phyloP scores from a whole-genome alignment of 1,139 yeast genomes.

The Protomyces inundatus region DNA sequence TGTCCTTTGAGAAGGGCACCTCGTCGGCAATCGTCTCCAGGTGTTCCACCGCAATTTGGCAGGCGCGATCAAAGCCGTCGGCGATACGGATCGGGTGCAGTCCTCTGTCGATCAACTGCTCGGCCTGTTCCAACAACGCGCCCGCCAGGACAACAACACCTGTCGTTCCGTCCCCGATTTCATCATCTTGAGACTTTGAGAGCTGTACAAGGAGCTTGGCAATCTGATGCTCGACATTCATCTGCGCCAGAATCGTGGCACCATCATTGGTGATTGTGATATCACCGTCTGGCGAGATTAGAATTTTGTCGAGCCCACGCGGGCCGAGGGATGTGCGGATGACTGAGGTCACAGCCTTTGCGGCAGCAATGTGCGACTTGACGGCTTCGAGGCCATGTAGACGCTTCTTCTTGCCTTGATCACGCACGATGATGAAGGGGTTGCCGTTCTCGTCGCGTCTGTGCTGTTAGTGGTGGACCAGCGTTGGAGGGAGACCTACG shows the following conservation, averaged over 20 bases:
- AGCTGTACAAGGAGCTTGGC: conserved; percentile 93
- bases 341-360: conserved; percentile 89
- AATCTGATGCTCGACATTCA: conserved; percentile 94
- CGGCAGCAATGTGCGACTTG: conserved; percentile 83
- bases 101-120: conserved; percentile 90
- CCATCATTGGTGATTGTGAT: conserved; percentile 98
- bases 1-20: conserved; percentile 43
- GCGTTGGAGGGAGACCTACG: not conserved
- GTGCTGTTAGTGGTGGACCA: not conserved
- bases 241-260: conserved; percentile 90
- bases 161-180: conserved; percentile 98
- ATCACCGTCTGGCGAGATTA: conserved; percentile 91
- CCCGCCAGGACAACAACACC: conserved; percentile 97
- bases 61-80: conserved; percentile 95
- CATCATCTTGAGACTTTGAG: conserved; percentile 94
- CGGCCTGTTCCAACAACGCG: conserved; percentile 88
- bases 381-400: conserved; percentile 93
- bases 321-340: conserved; percentile 94
- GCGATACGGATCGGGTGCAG: conserved; percentile 96
- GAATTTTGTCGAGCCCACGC: conserved; percentile 87
- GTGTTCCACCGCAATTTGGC: conserved; percentile 76
- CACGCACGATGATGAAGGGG: conserved; percentile 95
- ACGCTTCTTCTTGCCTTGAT: conserved; percentile 85
- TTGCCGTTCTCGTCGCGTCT: conserved; percentile 86
- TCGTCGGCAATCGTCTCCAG: conserved; percentile 69